A percentile compares a stretch with the other conserved stretches of the same genome.
Evolutionary conservation across 176 grass and related monocot genomes (phyloP).

Genomic region (Oryza longistaminata): DNA sequence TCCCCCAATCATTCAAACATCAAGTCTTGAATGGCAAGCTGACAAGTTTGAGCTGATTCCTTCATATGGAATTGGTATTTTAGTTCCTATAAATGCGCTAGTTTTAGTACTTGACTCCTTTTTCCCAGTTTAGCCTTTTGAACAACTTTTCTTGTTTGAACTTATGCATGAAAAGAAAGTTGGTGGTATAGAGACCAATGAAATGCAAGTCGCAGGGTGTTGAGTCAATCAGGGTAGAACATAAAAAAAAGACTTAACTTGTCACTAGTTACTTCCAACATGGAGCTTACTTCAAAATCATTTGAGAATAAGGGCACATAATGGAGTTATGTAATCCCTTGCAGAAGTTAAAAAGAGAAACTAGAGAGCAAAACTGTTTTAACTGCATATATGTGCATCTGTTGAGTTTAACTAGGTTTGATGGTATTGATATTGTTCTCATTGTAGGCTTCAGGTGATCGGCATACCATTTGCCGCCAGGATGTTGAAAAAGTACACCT

Average conservation of each 20-base stretch:
- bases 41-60: not conserved
- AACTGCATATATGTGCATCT: not conserved
- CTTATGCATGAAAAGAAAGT: not conserved
- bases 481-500: conserved; percentile 74
- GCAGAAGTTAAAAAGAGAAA: not conserved
- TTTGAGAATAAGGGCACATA: not conserved
- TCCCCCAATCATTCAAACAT: not conserved
- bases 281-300: not conserved
- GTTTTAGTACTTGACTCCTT: not conserved
- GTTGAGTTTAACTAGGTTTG: conserved; percentile 2
- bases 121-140: conserved; percentile 12
- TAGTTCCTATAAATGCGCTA: not conserved
- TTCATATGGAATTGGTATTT: not conserved
- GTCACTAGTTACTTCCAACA: not conserved
- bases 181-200: not conserved
- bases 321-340: not conserved
- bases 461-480: conserved; percentile 79
- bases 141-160: conserved; percentile 5
- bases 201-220: not conserved
- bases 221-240: not conserved
- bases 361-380: not conserved
- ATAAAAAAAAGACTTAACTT: not conserved
- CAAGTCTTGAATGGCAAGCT: not conserved
- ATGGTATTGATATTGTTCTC: conserved; percentile 18
- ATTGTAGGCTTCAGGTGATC: conserved; percentile 58